These are phyloP conservation scores for Pseudogymnoascus destructans DNA, from an alignment of 2,329 filamentous ascomycete genomes.

Conservation along the genomic window DNA sequence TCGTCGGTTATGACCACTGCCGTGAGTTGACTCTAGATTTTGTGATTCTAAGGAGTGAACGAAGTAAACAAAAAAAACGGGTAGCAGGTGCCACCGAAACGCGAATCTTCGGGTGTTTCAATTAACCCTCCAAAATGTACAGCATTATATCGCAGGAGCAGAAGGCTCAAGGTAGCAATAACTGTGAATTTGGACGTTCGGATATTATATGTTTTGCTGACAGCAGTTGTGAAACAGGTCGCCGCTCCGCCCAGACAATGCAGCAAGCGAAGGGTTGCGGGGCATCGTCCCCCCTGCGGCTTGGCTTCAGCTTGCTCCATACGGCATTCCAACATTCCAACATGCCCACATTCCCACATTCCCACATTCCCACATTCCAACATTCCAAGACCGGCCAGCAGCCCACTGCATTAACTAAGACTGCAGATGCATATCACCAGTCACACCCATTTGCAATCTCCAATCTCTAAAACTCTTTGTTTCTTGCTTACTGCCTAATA, in stretches of 20 bases:
- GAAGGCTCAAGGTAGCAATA: background rate
- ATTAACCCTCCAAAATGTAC: constrained; percentile 1
- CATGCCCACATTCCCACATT: background rate
- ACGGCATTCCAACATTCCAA: background rate
- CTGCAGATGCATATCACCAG: background rate
- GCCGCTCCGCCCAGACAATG: constrained; percentile 5
- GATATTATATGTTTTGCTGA: constrained; percentile 9
- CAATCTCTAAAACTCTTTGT: constrained; percentile 4
- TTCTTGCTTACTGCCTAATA: constrained; percentile 8
- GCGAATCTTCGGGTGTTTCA: constrained; percentile 6
- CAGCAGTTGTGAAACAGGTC: constrained; percentile 2
- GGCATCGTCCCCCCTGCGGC: background rate
- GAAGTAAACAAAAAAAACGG: constrained; percentile 7
- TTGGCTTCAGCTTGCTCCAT: constrained; percentile 3
- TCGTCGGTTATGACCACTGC: background rate
- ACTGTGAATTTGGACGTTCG: background rate
- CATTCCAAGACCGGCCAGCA: background rate
- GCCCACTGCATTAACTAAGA: background rate
- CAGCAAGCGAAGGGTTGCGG: constrained; percentile 6
- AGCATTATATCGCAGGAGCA: constrained; percentile 6
- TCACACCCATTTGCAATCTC: background rate
- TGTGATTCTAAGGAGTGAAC: constrained; percentile 7
- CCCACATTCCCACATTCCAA: background rate
- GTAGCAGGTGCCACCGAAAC: constrained; percentile 6
- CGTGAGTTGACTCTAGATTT: background rate